Conservation (phyloP, 768 basidiomycete species). For the Suillus tomentosus region DNA sequence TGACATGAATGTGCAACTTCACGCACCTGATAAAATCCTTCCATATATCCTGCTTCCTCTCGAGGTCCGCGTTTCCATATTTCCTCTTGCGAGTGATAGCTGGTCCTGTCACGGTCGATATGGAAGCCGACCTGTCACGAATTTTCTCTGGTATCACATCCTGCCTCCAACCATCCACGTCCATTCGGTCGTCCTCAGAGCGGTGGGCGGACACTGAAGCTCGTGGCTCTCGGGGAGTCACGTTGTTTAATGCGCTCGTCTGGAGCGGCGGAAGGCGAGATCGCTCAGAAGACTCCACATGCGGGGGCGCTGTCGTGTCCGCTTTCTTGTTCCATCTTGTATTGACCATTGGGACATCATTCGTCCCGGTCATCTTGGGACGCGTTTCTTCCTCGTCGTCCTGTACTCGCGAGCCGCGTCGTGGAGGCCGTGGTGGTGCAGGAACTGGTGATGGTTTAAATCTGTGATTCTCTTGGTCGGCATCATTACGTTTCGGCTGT, state of each 20-base stretch:
- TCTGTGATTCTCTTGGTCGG: slow-evolving; percentile 16
- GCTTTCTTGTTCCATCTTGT: slow-evolving; percentile 20
- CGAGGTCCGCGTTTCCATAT: slow-evolving; percentile 18
- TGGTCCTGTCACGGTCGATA: slow-evolving; percentile 15
- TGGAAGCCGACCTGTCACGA: background rate
- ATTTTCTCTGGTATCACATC: background rate
- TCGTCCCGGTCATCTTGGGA: slow-evolving; percentile 26
- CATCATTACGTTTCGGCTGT: slow-evolving; percentile 3
- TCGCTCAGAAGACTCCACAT: background rate
- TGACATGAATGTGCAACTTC: background rate
- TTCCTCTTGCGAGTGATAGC: slow-evolving; percentile 29
- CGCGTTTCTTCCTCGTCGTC: slow-evolving; percentile 16
- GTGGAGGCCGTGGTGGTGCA: slow-evolving; percentile 31
- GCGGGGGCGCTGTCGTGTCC: no score
- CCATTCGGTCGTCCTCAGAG: background rate
- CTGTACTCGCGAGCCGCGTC: slow-evolving; percentile 11
- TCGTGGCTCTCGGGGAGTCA: background rate
- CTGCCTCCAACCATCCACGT: background rate
- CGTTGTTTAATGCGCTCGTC: background rate
- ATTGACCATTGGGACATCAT: slow-evolving; percentile 20
- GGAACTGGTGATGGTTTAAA: slow-evolving; percentile 10
- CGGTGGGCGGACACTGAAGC: background rate
- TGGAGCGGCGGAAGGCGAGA: background rate
- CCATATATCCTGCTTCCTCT: slow-evolving; percentile 26
- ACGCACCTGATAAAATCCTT: slow-evolving; percentile 35